Evolutionary conservation across 805 yeast species (phyloP).

Genomic region (Phaffomyces opuntiae): DNA sequence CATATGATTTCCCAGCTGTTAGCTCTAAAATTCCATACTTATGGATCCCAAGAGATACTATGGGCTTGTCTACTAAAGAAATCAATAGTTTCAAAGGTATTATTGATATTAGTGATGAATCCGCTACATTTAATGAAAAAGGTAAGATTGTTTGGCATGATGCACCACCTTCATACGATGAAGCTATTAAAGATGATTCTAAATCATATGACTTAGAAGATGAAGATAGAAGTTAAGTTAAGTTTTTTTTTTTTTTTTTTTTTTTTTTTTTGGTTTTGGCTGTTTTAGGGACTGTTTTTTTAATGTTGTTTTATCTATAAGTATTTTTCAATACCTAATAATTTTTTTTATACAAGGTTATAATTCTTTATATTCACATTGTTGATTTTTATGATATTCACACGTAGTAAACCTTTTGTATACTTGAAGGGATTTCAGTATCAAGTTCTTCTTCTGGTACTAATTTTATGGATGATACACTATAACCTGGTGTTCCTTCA

Average conservation of each 20-base stretch:
- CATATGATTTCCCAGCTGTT: conserved; percentile 74
- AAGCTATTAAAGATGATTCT: background rate
- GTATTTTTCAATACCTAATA: background rate
- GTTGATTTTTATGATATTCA: background rate
- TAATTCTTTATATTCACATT: background rate
- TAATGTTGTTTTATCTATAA: too few relatives aligned
- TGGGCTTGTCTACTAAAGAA: conserved; percentile 66
- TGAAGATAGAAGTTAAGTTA: background rate
- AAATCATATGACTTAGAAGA: background rate
- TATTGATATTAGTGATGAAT: conserved; percentile 60
- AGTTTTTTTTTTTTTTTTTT: background rate
- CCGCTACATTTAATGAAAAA: conserved; percentile 49
- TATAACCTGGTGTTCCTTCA: conserved; percentile 38
- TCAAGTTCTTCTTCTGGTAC: conserved; percentile 21
- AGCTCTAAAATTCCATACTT: conserved; percentile 62
- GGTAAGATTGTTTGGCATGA: conserved; percentile 43
- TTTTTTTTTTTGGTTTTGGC: background rate
- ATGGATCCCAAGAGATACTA: conserved; percentile 89
- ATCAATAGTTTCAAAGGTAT: conserved; percentile 48
- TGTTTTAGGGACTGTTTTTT: too few relatives aligned
- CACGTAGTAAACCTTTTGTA: conserved; percentile 29
- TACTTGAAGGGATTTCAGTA: conserved; percentile 33
- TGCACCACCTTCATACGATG: conserved; percentile 39
- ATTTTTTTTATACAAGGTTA: background rate
- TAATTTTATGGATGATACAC: conserved; percentile 25